These are phyloP conservation scores for Sphaerulina populicola DNA, from an alignment of 2,329 filamentous ascomycete genomes.

Conservation along the genomic window DNA sequence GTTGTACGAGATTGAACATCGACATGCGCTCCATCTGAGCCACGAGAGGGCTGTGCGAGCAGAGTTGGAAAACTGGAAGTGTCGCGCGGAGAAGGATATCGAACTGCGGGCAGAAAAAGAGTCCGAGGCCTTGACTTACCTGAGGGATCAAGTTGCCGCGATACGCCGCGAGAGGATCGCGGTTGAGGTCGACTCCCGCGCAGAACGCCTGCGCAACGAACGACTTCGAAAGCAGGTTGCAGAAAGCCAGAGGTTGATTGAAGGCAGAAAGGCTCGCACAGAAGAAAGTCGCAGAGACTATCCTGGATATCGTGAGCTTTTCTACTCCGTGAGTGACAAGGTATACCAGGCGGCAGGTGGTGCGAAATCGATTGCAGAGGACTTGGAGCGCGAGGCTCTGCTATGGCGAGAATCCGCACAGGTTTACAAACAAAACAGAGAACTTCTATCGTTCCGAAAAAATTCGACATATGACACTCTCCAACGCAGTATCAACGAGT, in stretches of 20 bases:
- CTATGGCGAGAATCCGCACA: conserved; percentile 11
- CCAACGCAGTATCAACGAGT: conserved; percentile 12
- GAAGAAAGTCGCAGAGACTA: conserved; percentile 14
- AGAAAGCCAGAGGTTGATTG: conserved; percentile 1
- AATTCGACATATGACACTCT: conserved; percentile 8
- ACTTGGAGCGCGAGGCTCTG: not conserved
- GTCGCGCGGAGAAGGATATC: not conserved
- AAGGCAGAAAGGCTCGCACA: conserved; percentile 2
- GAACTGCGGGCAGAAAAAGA: not conserved
- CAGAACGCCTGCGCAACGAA: not conserved
- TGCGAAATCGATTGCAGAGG: not conserved
- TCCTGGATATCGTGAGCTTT: conserved; percentile 12
- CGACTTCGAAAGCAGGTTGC: not conserved
- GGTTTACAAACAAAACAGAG: conserved; percentile 3
- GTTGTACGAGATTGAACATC: not conserved
- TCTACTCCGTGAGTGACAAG: conserved; percentile 2
- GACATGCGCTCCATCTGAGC: not conserved
- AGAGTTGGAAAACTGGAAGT: not conserved
- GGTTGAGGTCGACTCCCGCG: not conserved
- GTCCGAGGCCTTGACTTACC: not conserved
- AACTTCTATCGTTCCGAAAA: conserved; percentile 15
- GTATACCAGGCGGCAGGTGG: not conserved
- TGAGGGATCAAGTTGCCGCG: not conserved
- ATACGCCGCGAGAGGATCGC: not conserved
- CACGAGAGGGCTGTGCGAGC: not conserved